A percentile compares a stretch with the other conserved stretches of the same genome.
Evolutionary conservation across 192 early-diverging fungal species (phyloP).

Genomic region (Diversispora eburnea): DNA sequence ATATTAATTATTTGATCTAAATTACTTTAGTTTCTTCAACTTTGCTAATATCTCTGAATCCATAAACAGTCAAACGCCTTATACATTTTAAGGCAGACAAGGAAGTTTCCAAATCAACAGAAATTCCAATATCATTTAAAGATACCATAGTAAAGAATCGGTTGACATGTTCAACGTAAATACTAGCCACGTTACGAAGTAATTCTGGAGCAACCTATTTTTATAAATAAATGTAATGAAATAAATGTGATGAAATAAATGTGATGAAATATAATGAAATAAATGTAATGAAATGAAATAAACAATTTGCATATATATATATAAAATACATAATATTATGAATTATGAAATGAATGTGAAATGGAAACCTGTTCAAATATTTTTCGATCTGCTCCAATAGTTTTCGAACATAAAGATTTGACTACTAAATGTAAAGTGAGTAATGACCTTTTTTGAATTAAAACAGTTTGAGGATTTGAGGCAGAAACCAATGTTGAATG

Average conservation of each 20-base stretch:
- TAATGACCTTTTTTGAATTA: conserved; percentile 67
- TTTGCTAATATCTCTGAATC: conserved; percentile 58
- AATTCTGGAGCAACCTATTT: conserved; percentile 63
- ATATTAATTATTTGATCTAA: not conserved
- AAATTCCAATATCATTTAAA: conserved; percentile 18
- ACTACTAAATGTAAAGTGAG: conserved; percentile 72
- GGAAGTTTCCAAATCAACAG: conserved; percentile 53
- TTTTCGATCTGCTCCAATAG: conserved; percentile 58
- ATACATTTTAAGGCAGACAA: conserved; percentile 69
- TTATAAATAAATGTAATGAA: conserved; percentile 18
- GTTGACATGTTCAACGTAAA: conserved; percentile 61
- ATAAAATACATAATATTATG: not conserved
- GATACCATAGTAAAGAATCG: conserved; percentile 48
- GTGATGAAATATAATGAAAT: conserved; percentile 3
- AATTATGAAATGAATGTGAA: not conserved
- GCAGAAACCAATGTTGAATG: conserved; percentile 45
- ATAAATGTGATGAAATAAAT: not conserved
- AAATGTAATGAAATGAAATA: no score
- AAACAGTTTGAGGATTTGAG: conserved; percentile 34
- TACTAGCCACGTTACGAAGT: conserved; percentile 59
- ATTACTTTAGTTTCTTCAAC: conserved; percentile 52
- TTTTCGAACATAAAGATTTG: conserved; percentile 70
- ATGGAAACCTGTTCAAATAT: conserved; percentile 48
- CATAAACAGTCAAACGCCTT: conserved; percentile 75
- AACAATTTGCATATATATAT: no score